phyloP scores from a whole-genome alignment of 169 alveolate genomes.

The Fabrea salina region DNA sequence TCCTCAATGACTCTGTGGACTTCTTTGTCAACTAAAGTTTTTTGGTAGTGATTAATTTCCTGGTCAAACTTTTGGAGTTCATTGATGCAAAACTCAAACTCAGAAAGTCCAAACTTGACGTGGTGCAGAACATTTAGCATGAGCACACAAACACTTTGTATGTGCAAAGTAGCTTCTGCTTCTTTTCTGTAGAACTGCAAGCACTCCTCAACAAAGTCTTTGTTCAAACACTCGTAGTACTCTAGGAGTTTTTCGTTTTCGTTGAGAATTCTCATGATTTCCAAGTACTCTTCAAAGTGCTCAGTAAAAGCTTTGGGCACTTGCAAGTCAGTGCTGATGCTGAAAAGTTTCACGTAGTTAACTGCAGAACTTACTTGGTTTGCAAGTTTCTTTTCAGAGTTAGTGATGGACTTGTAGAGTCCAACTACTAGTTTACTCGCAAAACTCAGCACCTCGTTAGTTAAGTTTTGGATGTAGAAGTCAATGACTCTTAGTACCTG shows the following conservation, averaged over 20 bases:
- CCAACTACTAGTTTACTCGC: background rate
- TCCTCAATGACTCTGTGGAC: background rate
- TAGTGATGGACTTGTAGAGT: background rate
- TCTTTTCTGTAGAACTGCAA: background rate
- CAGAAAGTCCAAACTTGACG: background rate
- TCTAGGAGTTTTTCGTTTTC: background rate
- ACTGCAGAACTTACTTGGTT: background rate
- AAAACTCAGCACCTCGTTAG: background rate
- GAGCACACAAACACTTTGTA: background rate
- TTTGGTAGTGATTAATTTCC: background rate
- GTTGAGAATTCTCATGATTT: background rate
- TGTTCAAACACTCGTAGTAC: background rate
- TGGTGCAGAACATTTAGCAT: background rate
- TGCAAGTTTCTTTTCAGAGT: background rate
- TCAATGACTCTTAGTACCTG: background rate
- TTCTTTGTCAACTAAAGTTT: background rate
- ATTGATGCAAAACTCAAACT: background rate
- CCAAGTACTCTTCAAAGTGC: background rate
- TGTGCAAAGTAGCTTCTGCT: background rate
- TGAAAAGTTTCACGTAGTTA: background rate
- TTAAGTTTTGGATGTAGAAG: background rate
- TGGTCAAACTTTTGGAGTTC: background rate
- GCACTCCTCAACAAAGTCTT: background rate
- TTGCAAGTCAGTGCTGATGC: background rate
- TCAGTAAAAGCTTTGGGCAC: constrained; percentile 2